Base-by-base conservation (phyloP, 371 early-diverging fungal genomes). In the Mortierella sp. region DNA sequence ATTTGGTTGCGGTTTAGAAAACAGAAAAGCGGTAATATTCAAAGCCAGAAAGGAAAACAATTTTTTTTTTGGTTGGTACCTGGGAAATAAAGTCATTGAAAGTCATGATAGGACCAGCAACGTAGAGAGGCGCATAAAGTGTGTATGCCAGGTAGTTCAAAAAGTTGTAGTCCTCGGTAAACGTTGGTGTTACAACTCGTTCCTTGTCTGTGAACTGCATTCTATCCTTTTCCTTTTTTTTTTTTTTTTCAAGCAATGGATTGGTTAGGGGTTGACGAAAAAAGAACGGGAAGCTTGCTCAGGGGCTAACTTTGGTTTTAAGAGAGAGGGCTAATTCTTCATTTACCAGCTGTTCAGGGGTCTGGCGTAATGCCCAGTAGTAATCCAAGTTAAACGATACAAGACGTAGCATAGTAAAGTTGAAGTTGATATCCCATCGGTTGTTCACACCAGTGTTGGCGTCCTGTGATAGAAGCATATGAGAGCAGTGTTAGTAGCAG, bases 71-170 rank as follows among this genome's bases (percentile, higher is more conserved):
- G n/a, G 15, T 1, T 50, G 63, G 63, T 85, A 92, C 93, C 85
- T 97, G 97, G 45, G 91, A 88, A 4, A 93, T 75, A 77, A 95
- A 98, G 67, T 94, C 91, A 81, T 98, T 98, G 83, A 90, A 98
- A 0, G 97, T 92, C 67, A 97, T 91, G 58, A 98, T 97, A 9
- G 99, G 99, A 0, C 99, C 99, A 28, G 98, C 96, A 44, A 97
- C 80, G 66, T 94, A 96, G 43, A 98, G 85, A 1, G 99, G 99
- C 1, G 93, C 89, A 68, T 98, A 98, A 12, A 95, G 69, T 14
- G 93, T 71, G 79, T 96, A 98, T 0, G 91, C 85, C 62, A 94
- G 80, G 72, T 94, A 98, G 70, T 93, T 84, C 53, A 83, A 58
- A 59, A 92, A 87, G 64, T 84, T 91, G 82, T 96, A 98, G 53